These are phyloP conservation scores for Cryptosporidium muris DNA, from an alignment of 169 alveolate species.

Conservation along the genomic window DNA sequence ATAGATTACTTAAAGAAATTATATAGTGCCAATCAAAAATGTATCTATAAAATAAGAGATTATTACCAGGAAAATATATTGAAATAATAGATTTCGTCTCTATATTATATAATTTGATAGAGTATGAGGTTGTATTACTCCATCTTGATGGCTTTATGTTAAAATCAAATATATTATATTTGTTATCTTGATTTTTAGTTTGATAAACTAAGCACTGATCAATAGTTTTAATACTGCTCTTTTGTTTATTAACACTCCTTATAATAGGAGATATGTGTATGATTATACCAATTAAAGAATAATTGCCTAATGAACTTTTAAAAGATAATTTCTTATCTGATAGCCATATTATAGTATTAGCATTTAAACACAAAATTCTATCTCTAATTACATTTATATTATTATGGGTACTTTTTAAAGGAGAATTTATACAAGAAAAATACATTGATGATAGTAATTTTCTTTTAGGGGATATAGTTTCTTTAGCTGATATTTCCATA, in stretches of 20 bases:
- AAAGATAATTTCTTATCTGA: background rate
- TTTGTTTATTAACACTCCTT: background rate
- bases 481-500: background rate
- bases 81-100: no score
- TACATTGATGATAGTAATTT: constrained; percentile 7
- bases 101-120: no score
- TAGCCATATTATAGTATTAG: constrained; percentile 21
- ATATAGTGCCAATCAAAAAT: constrained; percentile 33
- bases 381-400: background rate
- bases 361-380: constrained; percentile 35
- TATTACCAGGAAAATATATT: constrained; percentile 35
- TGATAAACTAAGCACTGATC: no score
- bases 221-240: no score
- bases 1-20: constrained; percentile 9
- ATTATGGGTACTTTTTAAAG: background rate
- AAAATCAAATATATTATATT: no score
- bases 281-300: background rate
- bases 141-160: no score
- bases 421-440: background rate
- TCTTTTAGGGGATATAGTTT: constrained; percentile 34
- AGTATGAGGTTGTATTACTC: no score
- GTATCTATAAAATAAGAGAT: constrained; percentile 17
- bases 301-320: no score
- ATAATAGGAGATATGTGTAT: constrained; percentile 8
- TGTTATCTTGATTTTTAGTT: no score